Evolutionary conservation across 768 basidiomycete species (phyloP).

Genomic region (Lactifluus volemus): DNA sequence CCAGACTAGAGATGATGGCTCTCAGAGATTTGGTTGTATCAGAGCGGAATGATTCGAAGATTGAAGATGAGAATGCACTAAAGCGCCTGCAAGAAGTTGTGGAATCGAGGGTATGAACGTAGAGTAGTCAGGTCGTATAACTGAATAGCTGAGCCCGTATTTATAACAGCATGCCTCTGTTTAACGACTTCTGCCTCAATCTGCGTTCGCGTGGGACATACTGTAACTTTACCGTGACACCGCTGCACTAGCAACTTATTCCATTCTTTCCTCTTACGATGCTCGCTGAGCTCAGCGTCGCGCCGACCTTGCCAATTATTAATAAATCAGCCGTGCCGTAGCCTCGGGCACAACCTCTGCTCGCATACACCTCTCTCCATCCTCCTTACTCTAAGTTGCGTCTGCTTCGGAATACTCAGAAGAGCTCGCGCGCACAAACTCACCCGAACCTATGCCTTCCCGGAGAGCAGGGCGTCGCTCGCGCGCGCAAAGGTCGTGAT

Average conservation of each 20-base stretch:
- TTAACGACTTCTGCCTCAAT: background rate
- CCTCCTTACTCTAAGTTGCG: too few species aligned
- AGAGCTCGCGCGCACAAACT: too few species aligned
- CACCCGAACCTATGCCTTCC: too few species aligned
- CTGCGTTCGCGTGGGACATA: conserved; percentile 43
- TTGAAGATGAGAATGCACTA: background rate
- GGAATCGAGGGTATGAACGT: background rate
- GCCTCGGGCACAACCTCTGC: conserved; percentile 3
- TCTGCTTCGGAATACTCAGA: too few species aligned
- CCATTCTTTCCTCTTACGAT: conserved; percentile 50
- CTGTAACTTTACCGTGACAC: too few species aligned
- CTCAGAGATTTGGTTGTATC: too few species aligned
- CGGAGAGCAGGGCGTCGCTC: too few species aligned
- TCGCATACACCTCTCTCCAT: too few species aligned
- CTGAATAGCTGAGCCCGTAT: background rate
- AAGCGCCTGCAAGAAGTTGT: background rate
- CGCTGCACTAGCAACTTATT: conserved; percentile 54
- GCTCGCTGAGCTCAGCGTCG: conserved; percentile 24
- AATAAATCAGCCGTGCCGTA: conserved; percentile 49
- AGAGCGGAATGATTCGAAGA: background rate
- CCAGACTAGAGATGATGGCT: too few species aligned
- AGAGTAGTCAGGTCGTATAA: too few species aligned
- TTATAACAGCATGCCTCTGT: background rate
- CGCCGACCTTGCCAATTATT: conserved; percentile 42
- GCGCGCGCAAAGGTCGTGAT: too few species aligned